Evolutionary conservation across 208 protist species (phyloP), one percentile per base, ranked within the genome.

Genomic region (Wallacemonas sp.): DNA sequence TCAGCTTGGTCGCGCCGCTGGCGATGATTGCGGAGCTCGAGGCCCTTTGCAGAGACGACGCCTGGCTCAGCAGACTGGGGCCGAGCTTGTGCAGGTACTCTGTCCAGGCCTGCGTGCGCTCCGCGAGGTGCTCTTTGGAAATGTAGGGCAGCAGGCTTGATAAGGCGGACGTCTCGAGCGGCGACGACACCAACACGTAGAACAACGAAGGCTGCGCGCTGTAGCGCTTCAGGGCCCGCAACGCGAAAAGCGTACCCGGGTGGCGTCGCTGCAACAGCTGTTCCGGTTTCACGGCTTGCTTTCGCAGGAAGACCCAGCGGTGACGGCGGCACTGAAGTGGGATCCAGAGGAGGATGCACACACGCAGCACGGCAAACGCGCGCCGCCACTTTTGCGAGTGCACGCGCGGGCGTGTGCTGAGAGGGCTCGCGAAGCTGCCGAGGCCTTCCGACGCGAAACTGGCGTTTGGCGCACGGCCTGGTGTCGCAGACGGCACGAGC

Each of bases 281-380:
- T 24, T 71, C 55, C 17, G 53, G 50, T 34, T 29, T 37, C 29
- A 21, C 12, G 33, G 44, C 26, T 37, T 76, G 58, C 34, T 36
- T 60, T 27, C 34, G 78, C 32, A 19, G 36, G 37, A 76, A 67
- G 33, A 68, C 37, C 70, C 73, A 76, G 48, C 64, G 52, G 15
- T 81, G 87, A 30, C 87, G 81, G 9, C 52, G 57, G 32, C 62
- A 63, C 46, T 82, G 68, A 19, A 85, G 34, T 0, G 68, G 48
- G 10, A 79, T 63, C 74, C 77, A 89, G 36, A 93, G 60, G 54
- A 75, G 58, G 53, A 91, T 65, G 30, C 70, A 87, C 1, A 89
- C 71, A 13, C 76, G 76, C 22, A 93, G 68, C 38, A 71, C 74
- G 32, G 72, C 71, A 53, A 81, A 87, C 36, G 81, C 83, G 33